phyloP scores from a whole-genome alignment of 176 grass and related monocot species.

The Raddia guianensis region DNA sequence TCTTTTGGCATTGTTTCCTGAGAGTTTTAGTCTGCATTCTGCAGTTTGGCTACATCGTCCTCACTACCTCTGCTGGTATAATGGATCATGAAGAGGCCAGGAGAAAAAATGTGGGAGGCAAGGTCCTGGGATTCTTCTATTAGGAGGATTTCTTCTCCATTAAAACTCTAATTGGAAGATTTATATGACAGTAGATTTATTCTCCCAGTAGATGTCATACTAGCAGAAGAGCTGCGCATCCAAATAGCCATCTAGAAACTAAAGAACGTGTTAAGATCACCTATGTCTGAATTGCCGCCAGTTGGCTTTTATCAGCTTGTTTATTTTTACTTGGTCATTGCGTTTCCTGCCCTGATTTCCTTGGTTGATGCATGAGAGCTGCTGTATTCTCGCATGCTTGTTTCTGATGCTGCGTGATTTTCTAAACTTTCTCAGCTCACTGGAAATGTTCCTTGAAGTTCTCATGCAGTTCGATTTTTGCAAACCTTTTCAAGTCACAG shows the following conservation, averaged over 20 bases:
- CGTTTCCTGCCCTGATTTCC: not conserved
- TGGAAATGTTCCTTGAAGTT: not conserved
- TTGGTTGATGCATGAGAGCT: not conserved
- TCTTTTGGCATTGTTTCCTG: not conserved
- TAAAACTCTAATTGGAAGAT: not conserved
- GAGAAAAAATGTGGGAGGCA: slow-evolving; percentile 30
- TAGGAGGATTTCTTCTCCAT: not conserved
- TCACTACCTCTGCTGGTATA: slow-evolving; percentile 2
- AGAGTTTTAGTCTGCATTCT: not conserved
- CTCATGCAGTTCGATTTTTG: not conserved
- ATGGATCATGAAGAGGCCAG: slow-evolving; percentile 39
- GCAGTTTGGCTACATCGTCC: slow-evolving; percentile 31
- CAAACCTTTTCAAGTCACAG: not conserved
- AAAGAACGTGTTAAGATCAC: not conserved
- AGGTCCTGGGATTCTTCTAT: slow-evolving; percentile 30
- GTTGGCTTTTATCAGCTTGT: not conserved
- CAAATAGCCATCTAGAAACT: not conserved
- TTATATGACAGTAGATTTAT: not conserved
- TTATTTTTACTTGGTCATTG: not conserved
- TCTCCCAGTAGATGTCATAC: not conserved
- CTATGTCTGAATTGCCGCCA: not conserved
- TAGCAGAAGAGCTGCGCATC: not conserved
- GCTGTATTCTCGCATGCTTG: not conserved
- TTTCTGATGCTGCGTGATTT: not conserved
- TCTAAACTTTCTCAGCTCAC: not conserved